Evolutionary conservation across 1,284 basidiomycete species (phyloP), one percentile per base, ranked within the genome.

Genomic region (Boletus calvinii): DNA sequence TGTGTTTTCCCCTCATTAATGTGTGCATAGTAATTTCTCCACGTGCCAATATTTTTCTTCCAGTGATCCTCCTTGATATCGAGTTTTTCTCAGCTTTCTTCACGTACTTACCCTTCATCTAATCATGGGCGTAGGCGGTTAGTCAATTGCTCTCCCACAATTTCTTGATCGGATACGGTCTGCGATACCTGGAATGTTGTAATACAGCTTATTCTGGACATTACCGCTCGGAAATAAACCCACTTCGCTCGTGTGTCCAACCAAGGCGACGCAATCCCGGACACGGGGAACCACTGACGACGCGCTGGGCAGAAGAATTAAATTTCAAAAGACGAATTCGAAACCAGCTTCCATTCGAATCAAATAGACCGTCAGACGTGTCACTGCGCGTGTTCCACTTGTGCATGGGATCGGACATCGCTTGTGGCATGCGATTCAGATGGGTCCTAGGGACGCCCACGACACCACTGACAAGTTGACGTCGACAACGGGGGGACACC

Each of bases 161-260:
- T 49, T 57, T 63, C 55, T 63, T 66, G 65, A 56, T 70, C 57
- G 61, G 56, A 67, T 64, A 57, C 52, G 54, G 63, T 55, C 63
- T 67, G 67, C 66, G 57, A 66, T 66, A 70, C 65, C 68, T 66
- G 68, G 61, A 54, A 66, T 69, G 66, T 69, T 66, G 68, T 66
- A 66, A 67, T 70, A 67, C 65, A 69, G 50, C 56, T 57, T 56
- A 59, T 61, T 61, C 56, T 66, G 64, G 66, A 70, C 61, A 29
- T 52, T 46, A 38, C 46, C 24, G 20, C 53, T 54, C 56, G 62
- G 63, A 67, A 65, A 66, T 60, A 43, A 55, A 38, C 15, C n/a
- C 44, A 48, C 1, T 9, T 24, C 18, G 40, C 13, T 22, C 36
- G 4, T 29, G 10, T 6, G 22, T n/a, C 29, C 31, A 26, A 35